phyloP scores from a whole-genome alignment of 2,329 filamentous ascomycete species.

The Hirsutella minnesotensis region DNA sequence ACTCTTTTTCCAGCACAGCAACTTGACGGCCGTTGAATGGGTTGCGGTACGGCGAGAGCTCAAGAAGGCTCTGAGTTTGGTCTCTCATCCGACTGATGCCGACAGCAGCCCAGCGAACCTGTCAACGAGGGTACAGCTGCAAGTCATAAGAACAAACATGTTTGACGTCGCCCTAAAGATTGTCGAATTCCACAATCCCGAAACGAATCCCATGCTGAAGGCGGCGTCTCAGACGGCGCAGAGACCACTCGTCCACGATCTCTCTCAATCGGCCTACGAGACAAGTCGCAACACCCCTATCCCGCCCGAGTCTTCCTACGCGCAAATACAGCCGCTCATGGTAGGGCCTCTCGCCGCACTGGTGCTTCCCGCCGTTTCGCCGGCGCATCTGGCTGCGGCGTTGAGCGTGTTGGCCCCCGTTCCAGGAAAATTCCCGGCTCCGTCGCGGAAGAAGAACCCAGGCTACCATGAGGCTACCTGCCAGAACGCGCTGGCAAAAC shows the following conservation, averaged over 20 bases:
- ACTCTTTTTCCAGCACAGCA: conserved; percentile 67
- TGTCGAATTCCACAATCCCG: conserved; percentile 66
- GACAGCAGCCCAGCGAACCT: conserved; percentile 30
- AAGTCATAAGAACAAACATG: conserved; percentile 81
- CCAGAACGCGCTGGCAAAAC: conserved; percentile 73
- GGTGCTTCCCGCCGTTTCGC: conserved; percentile 71
- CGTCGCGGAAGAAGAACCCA: conserved; percentile 62
- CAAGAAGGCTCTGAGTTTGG: conserved; percentile 28
- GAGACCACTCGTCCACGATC: conserved; percentile 33
- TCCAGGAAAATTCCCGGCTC: conserved; percentile 62
- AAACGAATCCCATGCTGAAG: conserved; percentile 19
- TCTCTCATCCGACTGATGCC: conserved; percentile 20
- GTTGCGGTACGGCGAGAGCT: conserved; percentile 31
- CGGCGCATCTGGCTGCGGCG: conserved; percentile 70
- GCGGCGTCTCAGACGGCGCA: conserved; percentile 16
- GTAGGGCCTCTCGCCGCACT: conserved; percentile 72
- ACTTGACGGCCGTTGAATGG: conserved; percentile 56
- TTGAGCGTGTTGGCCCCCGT: conserved; percentile 67
- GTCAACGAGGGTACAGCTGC: conserved; percentile 56
- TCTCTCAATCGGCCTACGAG: conserved; percentile 41
- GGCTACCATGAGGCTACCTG: conserved; percentile 70
- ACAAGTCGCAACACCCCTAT: conserved; percentile 27
- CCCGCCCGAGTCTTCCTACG: conserved; percentile 30
- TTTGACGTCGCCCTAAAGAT: conserved; percentile 76
- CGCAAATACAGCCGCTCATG: conserved; percentile 61